phyloP scores from a whole-genome alignment of 2,329 filamentous ascomycete species.

The Pseudocercospora musae region DNA sequence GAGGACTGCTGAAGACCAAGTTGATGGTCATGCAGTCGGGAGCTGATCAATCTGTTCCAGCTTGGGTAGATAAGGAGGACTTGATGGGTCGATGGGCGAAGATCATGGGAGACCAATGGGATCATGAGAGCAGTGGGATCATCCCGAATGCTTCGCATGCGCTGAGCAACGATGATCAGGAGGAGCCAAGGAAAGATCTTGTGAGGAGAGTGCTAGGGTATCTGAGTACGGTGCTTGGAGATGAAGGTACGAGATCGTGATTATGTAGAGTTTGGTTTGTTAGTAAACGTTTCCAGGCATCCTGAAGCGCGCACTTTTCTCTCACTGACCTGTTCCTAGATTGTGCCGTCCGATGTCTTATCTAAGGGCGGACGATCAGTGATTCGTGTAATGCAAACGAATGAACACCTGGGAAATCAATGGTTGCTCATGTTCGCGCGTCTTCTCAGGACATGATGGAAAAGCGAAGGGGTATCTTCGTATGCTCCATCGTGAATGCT shows the following conservation, averaged over 20 bases:
- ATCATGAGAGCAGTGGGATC: conserved; percentile 47
- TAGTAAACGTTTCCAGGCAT: too few relatives aligned
- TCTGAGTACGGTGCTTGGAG: not conserved
- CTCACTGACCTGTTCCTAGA: too few relatives aligned
- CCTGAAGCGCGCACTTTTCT: too few relatives aligned
- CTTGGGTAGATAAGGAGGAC: conserved; percentile 44
- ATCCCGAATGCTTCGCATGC: conserved; percentile 50
- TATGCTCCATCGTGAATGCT: too few relatives aligned
- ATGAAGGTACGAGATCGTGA: not conserved
- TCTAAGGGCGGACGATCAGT: too few relatives aligned
- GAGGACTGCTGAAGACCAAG: conserved; percentile 29
- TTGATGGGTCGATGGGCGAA: conserved; percentile 44
- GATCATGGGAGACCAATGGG: conserved; percentile 39
- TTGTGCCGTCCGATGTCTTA: too few relatives aligned
- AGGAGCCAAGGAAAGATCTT: conserved; percentile 34
- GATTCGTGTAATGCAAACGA: too few relatives aligned
- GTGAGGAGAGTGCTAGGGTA: conserved; percentile 21
- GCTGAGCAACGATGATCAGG: conserved; percentile 48
- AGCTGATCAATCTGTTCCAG: conserved; percentile 45
- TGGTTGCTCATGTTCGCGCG: too few relatives aligned
- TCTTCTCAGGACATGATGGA: too few relatives aligned
- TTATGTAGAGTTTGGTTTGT: not conserved
- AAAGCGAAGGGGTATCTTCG: too few relatives aligned
- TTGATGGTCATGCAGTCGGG: conserved; percentile 46
- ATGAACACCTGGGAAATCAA: too few relatives aligned